Base-by-base conservation (phyloP, 1,284 basidiomycete genomes). In the Sanghuangporus sanghuang region DNA sequence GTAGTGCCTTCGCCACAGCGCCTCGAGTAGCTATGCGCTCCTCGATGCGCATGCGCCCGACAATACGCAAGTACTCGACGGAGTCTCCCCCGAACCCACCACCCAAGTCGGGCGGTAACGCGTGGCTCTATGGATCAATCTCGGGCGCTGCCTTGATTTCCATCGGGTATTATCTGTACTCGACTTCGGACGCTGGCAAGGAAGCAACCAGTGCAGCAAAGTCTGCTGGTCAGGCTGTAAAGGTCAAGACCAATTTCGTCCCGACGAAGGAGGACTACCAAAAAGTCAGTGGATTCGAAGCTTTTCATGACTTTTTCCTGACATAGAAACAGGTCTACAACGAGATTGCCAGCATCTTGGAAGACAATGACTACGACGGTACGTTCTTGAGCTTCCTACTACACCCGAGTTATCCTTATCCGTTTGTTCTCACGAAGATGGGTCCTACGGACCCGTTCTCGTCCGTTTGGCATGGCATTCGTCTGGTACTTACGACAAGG, bases 381-480 rank as follows among this genome's bases (percentile, higher is more conserved):
- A 74, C 65, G 79, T 74, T 55, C 62, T 57, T 63, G 27, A 54
- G 35, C 58, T 52, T 11, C 50, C 54, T 46, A 61, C 32, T 54
- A 21, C 7, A 40, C 48, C 39, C 38, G 46, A 40, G 55, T 50
- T 58, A 18, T 48, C 6, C 52, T 44, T 54, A 64, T 62, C 57
- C 46, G 42, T 48, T 42, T 42, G 50, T 44, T 64, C 56, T 56
- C 62, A 61, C 58, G 6, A 68, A 95, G 94, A 97, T 73, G 95
- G 95, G 36, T 95, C 93, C 8, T 95, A 91, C 69, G 95, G 89
- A 18, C 95, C 95, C 50, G 88, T 98, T 52, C 76, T 98, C 62
- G 82, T 99, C 63, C 93, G 96, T 74, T 87, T 98, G 62, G 96
- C 95, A 35, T 98, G 96, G 93, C 94, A 96, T 75, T 74, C 88